phyloP scores from a whole-genome alignment of 129 eudicot species.

The Chrysanthemum makinoi region DNA sequence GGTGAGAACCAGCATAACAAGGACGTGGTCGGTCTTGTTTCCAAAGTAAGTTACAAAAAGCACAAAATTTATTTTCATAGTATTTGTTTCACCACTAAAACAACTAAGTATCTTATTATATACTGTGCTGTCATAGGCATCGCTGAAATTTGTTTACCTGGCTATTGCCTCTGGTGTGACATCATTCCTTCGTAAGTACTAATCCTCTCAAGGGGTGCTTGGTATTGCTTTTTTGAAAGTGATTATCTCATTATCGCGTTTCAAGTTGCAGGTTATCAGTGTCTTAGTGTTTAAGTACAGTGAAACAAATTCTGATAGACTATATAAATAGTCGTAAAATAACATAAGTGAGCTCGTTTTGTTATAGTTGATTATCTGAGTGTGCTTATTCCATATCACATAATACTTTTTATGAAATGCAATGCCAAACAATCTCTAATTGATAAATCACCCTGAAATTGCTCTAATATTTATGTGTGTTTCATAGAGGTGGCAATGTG shows the following conservation, averaged over 20 bases:
- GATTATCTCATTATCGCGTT: neutral
- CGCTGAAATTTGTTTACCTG: slow-evolving; percentile 54
- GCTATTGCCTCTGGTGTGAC: slow-evolving; percentile 59
- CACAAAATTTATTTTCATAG: neutral
- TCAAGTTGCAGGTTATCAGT: neutral
- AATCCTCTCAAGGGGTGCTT: neutral
- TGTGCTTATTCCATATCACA: too few relatives aligned
- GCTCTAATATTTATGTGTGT: neutral
- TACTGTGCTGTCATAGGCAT: slow-evolving; percentile 35
- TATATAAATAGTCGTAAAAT: too few relatives aligned
- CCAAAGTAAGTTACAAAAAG: slow-evolving; percentile 41
- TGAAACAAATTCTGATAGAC: too few relatives aligned
- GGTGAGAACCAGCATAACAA: slow-evolving; percentile 42
- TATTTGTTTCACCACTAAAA: too few relatives aligned
- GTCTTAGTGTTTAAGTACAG: too few relatives aligned
- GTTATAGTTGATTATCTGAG: too few relatives aligned
- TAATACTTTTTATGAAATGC: neutral
- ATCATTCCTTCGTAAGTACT: slow-evolving; percentile 68
- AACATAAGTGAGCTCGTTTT: too few relatives aligned
- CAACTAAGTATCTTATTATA: too few relatives aligned
- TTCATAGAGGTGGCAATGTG: slow-evolving; percentile 63
- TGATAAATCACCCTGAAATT: neutral
- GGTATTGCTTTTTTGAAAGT: neutral
- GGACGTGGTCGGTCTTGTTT: slow-evolving; percentile 42
- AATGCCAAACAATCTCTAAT: neutral